A percentile compares a stretch with the other conserved stretches of the same genome.
Conservation (phyloP, 257 asterid genomes). For the Solanum clarkiae region DNA sequence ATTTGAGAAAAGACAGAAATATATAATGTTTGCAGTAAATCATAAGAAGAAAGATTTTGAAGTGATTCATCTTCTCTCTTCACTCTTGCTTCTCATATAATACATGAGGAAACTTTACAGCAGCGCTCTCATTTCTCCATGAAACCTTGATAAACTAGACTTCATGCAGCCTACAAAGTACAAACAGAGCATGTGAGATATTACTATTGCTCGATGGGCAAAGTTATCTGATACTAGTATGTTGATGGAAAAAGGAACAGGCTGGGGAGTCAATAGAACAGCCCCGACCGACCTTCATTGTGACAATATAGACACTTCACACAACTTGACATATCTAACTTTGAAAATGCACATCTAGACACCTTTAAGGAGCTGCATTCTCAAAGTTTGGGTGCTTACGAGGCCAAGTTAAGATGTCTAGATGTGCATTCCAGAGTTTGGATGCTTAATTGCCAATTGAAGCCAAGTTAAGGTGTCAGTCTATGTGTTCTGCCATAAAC, state of each 20-base stretch:
- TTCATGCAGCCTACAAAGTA: not conserved
- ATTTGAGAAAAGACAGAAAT: not conserved
- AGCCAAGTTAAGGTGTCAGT: not conserved
- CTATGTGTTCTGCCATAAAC: not conserved
- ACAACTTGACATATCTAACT: not conserved
- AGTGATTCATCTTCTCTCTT: not conserved
- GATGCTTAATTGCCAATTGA: not conserved
- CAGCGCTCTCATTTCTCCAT: not conserved
- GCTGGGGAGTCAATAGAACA: not conserved
- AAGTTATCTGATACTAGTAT: not conserved
- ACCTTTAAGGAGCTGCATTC: not conserved
- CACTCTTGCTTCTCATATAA: not conserved
- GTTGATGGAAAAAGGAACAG: not conserved
- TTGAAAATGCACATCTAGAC: not conserved
- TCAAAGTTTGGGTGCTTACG: not conserved
- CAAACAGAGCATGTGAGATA: not conserved
- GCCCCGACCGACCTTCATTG: not conserved
- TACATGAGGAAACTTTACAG: not conserved
- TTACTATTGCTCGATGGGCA: not conserved
- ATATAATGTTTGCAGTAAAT: not conserved
- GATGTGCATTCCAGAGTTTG: not conserved
- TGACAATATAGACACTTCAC: not conserved
- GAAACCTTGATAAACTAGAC: not conserved
- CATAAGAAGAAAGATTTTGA: not conserved
- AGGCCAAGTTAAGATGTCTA: not conserved